Conservation (phyloP, 129 eudicot genomes). For the Centrapalus pauciflorus region DNA sequence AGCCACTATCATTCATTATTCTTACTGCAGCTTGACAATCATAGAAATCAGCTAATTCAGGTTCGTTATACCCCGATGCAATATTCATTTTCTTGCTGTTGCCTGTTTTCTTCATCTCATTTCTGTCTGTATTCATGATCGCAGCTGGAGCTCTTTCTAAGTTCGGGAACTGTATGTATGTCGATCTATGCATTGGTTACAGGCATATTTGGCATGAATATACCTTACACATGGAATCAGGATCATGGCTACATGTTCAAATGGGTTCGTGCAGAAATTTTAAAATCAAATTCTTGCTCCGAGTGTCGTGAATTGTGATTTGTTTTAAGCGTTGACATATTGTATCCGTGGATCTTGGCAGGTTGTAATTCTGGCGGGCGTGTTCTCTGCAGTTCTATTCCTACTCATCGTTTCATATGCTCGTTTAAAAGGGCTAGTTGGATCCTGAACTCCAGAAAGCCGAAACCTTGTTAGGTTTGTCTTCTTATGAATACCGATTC, state of each 20-base stretch:
- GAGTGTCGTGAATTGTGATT: not conserved
- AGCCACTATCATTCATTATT: not conserved
- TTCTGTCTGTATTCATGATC: not conserved
- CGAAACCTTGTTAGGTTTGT: too few species aligned
- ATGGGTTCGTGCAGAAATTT: slow-evolving; percentile 54
- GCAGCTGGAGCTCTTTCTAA: slow-evolving; percentile 89
- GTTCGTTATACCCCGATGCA: slow-evolving; percentile 19
- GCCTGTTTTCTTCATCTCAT: not conserved
- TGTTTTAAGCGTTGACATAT: not conserved
- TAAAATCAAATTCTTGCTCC: not conserved
- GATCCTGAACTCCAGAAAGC: slow-evolving; percentile 44
- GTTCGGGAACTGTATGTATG: slow-evolving; percentile 73
- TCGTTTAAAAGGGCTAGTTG: slow-evolving; percentile 83
- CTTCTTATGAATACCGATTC: slow-evolving; percentile 6
- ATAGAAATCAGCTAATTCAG: slow-evolving; percentile 97
- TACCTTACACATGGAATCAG: slow-evolving; percentile 73
- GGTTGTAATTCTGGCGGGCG: slow-evolving; percentile 63
- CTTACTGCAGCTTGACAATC: slow-evolving; percentile 85
- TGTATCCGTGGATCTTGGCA: slow-evolving; percentile 17
- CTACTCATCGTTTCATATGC: slow-evolving; percentile 60
- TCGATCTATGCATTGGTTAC: slow-evolving; percentile 70
- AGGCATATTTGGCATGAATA: slow-evolving; percentile 88
- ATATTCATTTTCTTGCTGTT: not conserved
- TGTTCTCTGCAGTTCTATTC: slow-evolving; percentile 40
- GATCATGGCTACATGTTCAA: slow-evolving; percentile 73